These are phyloP conservation scores for Tetrahymena thermophila DNA, from an alignment of 73 alveolate species.

Conservation along the genomic window DNA sequence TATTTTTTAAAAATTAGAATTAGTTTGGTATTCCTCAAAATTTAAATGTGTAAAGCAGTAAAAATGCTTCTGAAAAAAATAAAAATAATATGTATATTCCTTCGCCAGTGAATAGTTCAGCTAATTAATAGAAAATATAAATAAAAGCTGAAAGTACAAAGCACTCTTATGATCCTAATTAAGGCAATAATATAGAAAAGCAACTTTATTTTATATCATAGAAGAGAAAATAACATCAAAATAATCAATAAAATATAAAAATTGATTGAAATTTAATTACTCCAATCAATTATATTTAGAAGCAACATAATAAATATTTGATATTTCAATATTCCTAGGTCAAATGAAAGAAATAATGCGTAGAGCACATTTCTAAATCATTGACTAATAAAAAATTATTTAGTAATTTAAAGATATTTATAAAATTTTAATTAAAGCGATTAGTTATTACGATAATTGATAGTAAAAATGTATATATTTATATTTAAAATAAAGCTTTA, in stretches of 20 bases:
- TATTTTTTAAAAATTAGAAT: neutral
- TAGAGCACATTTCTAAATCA: neutral
- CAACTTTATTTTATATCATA: neutral
- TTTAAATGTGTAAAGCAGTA: neutral
- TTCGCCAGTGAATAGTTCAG: neutral
- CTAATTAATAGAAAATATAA: neutral
- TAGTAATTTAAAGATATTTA: neutral
- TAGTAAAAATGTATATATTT: neutral
- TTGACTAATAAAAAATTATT: neutral
- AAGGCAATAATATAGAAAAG: neutral
- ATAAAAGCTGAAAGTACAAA: neutral
- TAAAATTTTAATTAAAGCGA: too few species aligned
- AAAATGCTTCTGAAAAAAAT: neutral
- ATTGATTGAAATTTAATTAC: neutral
- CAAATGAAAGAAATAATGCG: neutral
- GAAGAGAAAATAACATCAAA: neutral
- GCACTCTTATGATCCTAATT: neutral
- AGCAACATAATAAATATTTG: neutral
- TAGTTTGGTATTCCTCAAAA: neutral
- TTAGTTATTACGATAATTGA: too few species aligned
- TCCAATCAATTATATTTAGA: neutral
- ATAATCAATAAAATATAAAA: neutral
- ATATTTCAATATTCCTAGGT: neutral
- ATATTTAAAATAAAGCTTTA: too few species aligned
- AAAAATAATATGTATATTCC: neutral